Evolutionary conservation across 768 basidiomycete species (phyloP), one percentile per base, ranked within the genome.

Genomic region (Trametes sanguinea): DNA sequence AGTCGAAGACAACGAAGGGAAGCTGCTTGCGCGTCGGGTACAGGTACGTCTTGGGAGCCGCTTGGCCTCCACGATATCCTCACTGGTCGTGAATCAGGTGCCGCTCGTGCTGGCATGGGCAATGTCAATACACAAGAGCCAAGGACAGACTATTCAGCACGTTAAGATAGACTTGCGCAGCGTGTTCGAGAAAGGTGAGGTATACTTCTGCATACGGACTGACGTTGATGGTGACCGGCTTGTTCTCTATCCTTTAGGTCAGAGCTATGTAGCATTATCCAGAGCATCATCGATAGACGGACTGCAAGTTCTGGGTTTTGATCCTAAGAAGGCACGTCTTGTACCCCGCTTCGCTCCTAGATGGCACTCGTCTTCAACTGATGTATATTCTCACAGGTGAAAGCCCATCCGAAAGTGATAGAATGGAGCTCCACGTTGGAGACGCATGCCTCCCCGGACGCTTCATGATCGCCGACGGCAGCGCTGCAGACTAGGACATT

Each of bases 21-120:
- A 76, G 52, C 44, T 81, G 10, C 71, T 83, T 5, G 83, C 83
- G 8, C 72, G 82, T 27, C 73, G 80, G 13, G 77, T 81, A 61
- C 80, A 81, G 74, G 79, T 74, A n/a, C n/a, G n/a, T n/a, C n/a
- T n/a, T n/a, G n/a, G n/a, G n/a, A n/a, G n/a, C n/a, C n/a, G n/a
- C n/a, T n/a, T n/a, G n/a, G n/a, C n/a, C n/a, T n/a, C n/a, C n/a
- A n/a, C n/a, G n/a, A n/a, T n/a, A 27, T 33, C 10, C 27, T 13
- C 1, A 32, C 29, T 2, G 8, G 17, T 13, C 4, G 6, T 14
- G 8, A 3, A 22, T 11, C 65, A 90, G 86, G 67, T 92, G 1
- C 89, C 90, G 0, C 73, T 95, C 4, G 89, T 92, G 51, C 80
- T 88, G 0, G 85, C 88, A 0, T 91, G 87, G 88, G 88, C 89